Percentiles rank a stretch among this genome's conserved stretches.
phyloP scores from a whole-genome alignment of 225 moss, liverwort and hornwort genomes.

The Bryoerythrophyllum caledonicum region DNA sequence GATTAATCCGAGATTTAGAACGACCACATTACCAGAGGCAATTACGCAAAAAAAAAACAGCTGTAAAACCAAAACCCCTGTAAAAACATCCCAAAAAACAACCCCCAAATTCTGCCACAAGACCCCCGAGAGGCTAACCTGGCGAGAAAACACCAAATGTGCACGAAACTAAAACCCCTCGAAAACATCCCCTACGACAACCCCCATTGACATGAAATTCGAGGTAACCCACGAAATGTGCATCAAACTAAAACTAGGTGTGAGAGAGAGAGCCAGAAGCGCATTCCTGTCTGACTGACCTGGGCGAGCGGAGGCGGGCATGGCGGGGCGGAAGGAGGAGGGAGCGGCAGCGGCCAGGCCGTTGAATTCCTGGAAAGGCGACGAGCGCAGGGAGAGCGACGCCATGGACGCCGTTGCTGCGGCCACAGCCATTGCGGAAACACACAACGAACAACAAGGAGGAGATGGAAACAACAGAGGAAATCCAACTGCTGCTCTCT shows the following conservation, averaged over 20 bases:
- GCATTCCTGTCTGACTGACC: slow-evolving; percentile 8
- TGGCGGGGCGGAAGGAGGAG: slow-evolving; percentile 28
- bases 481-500: background rate
- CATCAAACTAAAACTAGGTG: no score
- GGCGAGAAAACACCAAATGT: background rate
- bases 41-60: background rate
- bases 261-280: no score
- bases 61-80: no score
- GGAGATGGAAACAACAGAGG: background rate
- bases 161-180: background rate
- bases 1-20: background rate
- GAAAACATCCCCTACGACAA: no score
- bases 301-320: slow-evolving; percentile 29
- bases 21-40: background rate
- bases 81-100: background rate
- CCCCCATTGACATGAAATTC: no score
- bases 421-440: slow-evolving; percentile 34
- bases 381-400: slow-evolving; percentile 32
- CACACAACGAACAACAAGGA: background rate
- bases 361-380: slow-evolving; percentile 39
- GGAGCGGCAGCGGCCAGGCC: slow-evolving; percentile 30
- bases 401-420: slow-evolving; percentile 46
- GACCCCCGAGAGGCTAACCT: no score
- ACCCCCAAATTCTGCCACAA: background rate
- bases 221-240: no score